Evolutionary conservation across 2,329 filamentous ascomycete genomes (phyloP).

Genomic region (Colletotrichum filicis): DNA sequence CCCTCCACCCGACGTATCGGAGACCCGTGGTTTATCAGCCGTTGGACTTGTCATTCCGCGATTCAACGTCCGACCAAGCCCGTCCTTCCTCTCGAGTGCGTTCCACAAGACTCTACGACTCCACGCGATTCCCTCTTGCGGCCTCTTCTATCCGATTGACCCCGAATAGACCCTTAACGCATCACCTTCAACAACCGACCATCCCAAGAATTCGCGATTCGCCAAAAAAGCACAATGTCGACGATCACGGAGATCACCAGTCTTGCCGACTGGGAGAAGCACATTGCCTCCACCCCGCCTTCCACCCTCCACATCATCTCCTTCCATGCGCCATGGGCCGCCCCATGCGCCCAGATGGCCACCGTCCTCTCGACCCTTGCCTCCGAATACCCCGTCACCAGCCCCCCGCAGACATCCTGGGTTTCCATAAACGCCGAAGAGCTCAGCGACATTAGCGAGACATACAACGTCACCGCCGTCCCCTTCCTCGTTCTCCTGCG

Average conservation of each 20-base stretch:
- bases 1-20: slow-evolving; percentile 30
- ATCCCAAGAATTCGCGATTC: background rate
- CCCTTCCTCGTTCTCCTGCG: slow-evolving; percentile 89
- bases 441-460: slow-evolving; percentile 88
- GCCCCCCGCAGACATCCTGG: slow-evolving; percentile 79
- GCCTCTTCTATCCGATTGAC: slow-evolving; percentile 3
- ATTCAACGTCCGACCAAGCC: slow-evolving; percentile 13
- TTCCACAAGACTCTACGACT: slow-evolving; percentile 7
- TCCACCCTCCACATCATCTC: slow-evolving; percentile 85
- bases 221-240: slow-evolving; percentile 66
- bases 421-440: slow-evolving; percentile 95
- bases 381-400: slow-evolving; percentile 79
- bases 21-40: slow-evolving; percentile 34
- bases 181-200: background rate
- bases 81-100: background rate
- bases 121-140: slow-evolving; percentile 6
- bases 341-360: slow-evolving; percentile 94
- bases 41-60: slow-evolving; percentile 27
- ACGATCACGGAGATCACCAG: slow-evolving; percentile 81
- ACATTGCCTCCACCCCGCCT: slow-evolving; percentile 73
- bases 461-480: slow-evolving; percentile 93
- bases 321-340: slow-evolving; percentile 97
- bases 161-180: background rate
- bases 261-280: slow-evolving; percentile 77
- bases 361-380: slow-evolving; percentile 88